phyloP scores from a whole-genome alignment of 495 filamentous ascomycete genomes.

The Endocarpon pusillum region DNA sequence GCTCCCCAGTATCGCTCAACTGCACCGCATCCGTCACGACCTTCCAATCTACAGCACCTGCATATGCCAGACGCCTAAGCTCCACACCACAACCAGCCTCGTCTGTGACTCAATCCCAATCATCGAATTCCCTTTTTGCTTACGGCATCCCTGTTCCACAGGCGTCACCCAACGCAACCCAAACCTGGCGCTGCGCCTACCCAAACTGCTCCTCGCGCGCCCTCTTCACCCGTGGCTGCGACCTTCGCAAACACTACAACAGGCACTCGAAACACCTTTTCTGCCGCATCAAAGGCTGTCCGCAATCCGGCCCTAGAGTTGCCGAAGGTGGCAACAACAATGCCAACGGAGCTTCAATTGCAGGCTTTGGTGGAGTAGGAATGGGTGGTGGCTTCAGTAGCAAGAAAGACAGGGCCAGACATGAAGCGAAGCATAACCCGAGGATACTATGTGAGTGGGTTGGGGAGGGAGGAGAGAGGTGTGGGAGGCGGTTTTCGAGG shows the following conservation, averaged over 20 bases:
- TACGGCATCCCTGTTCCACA: constrained; percentile 1
- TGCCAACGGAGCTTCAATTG: too few species aligned
- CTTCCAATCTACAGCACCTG: too few species aligned
- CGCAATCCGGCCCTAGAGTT: constrained; percentile 20
- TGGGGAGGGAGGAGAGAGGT: constrained; percentile 15
- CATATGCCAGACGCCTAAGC: too few species aligned
- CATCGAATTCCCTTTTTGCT: background rate
- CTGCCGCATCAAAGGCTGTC: constrained; percentile 43
- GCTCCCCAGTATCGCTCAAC: too few species aligned
- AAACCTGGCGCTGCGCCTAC: constrained; percentile 40
- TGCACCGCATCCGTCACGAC: too few species aligned
- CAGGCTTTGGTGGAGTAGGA: too few species aligned
- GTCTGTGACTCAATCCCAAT: background rate
- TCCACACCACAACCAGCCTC: background rate
- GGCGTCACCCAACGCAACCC: constrained; percentile 18
- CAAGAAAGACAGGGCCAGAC: constrained; percentile 44
- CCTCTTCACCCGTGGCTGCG: constrained; percentile 41
- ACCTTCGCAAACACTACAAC: constrained; percentile 48
- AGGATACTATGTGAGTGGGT: constrained; percentile 39
- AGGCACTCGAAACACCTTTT: constrained; percentile 45
- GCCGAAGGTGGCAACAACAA: background rate
- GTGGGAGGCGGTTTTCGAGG: constrained; percentile 41
- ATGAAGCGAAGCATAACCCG: constrained; percentile 48
- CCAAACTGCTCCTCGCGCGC: constrained; percentile 38
- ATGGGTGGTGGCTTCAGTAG: constrained; percentile 41